Conservation (phyloP, 139 green algal genomes). For the Auxenochlorella pyrenoidosa region DNA sequence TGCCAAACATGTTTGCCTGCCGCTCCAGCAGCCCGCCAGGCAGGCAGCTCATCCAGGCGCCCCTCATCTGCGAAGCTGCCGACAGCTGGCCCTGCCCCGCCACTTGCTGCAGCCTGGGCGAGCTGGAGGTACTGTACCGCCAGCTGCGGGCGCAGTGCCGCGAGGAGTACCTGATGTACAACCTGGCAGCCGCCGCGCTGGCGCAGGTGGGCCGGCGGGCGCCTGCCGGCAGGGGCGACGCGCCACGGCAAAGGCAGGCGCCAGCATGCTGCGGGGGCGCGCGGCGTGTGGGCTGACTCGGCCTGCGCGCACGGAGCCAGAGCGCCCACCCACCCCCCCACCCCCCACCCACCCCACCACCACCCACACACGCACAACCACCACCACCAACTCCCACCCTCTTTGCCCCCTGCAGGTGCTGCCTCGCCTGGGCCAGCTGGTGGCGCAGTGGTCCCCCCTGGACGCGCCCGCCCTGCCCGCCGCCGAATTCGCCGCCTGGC, state of each 20-base stretch:
- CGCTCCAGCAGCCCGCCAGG: no score
- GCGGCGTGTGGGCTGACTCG: no score
- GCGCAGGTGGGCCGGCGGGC: slow-evolving; percentile 60
- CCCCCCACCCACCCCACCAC: not conserved
- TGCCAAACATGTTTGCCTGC: no score
- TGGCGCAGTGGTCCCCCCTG: slow-evolving; percentile 74
- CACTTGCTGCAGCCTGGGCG: slow-evolving; percentile 27
- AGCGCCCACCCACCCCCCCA: no score
- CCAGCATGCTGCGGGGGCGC: no score
- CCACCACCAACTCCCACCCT: not conserved
- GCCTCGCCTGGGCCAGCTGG: slow-evolving; percentile 47
- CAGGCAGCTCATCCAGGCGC: no score
- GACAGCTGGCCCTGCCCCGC: not conserved
- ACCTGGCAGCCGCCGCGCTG: slow-evolving; percentile 75
- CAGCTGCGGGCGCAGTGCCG: slow-evolving; percentile 55
- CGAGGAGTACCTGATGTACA: slow-evolving; percentile 91
- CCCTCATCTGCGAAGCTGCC: no score
- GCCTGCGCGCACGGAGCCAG: not conserved
- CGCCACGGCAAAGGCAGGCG: no score
- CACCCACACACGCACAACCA: no score
- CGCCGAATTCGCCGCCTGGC: slow-evolving; percentile 67
- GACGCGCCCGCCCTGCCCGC: slow-evolving; percentile 49
- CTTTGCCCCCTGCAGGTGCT: slow-evolving; percentile 10
- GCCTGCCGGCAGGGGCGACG: no score
- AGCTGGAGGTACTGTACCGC: slow-evolving; percentile 61